Percentiles rank a stretch among this genome's conserved stretches.
Conservation (phyloP, 192 early-diverging fungal species). For the Radiomyces spectabilis region DNA sequence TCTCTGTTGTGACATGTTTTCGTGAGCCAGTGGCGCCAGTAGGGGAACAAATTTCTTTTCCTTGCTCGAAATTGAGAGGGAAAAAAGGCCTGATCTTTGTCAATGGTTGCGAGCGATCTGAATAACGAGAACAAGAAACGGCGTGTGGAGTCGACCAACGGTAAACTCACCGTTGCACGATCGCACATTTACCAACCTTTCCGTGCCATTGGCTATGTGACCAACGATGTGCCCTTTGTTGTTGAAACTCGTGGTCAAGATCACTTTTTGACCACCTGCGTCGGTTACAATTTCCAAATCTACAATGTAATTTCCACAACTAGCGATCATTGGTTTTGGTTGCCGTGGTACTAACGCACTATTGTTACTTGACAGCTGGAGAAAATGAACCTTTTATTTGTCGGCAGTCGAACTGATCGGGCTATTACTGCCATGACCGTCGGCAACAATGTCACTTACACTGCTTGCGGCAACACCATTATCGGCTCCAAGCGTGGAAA, state of each 20-base stretch:
- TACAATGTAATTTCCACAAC: conserved; percentile 65
- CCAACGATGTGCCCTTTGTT: conserved; percentile 70
- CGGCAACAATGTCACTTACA: conserved; percentile 65
- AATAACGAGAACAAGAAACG: conserved; percentile 9
- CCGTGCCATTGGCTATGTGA: conserved; percentile 86
- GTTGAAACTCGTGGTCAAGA: conserved; percentile 70
- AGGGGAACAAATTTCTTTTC: too few species aligned
- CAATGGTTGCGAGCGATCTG: background rate
- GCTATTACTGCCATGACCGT: conserved; percentile 69
- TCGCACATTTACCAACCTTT: conserved; percentile 72
- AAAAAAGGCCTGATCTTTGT: too few species aligned
- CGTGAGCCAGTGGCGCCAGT: too few species aligned
- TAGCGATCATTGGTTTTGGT: too few species aligned
- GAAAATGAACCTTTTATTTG: conserved; percentile 74
- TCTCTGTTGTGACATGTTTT: too few species aligned
- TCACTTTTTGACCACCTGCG: conserved; percentile 78
- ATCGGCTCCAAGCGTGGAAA: conserved; percentile 61
- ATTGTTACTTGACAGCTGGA: conserved; percentile 36
- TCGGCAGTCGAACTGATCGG: conserved; percentile 57
- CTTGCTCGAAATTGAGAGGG: too few species aligned
- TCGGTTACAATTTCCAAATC: conserved; percentile 85
- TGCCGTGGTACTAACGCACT: background rate
- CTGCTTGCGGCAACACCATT: conserved; percentile 57
- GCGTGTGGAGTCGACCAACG: conserved; percentile 5
- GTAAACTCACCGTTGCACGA: background rate